Conservation (phyloP, 2,329 filamentous ascomycete species). For the Fusarium sp. region DNA sequence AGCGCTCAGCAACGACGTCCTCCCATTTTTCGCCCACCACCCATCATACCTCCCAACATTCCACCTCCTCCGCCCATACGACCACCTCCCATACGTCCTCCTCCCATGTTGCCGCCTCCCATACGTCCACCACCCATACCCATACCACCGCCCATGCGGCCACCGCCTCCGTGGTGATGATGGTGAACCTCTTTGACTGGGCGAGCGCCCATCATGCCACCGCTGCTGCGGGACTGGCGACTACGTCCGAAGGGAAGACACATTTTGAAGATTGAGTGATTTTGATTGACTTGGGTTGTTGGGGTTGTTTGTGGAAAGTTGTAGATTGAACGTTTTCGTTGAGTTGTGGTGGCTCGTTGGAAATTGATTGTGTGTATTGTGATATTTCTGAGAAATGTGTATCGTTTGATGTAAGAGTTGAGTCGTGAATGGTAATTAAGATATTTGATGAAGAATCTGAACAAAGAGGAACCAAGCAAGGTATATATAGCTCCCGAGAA, state of each 20-base stretch:
- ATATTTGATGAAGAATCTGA: background rate
- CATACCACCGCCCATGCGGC: background rate
- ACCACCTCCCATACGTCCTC: slow-evolving; percentile 16
- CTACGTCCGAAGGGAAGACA: slow-evolving; percentile 22
- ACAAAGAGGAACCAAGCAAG: background rate
- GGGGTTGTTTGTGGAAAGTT: background rate
- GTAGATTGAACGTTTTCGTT: background rate
- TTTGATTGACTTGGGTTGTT: background rate
- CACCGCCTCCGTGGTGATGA: slow-evolving; percentile 18
- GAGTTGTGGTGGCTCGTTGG: background rate
- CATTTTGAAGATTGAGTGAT: background rate
- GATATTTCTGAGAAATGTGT: background rate
- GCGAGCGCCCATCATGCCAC: slow-evolving; percentile 21
- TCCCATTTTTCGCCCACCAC: slow-evolving; percentile 16
- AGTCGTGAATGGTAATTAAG: background rate
- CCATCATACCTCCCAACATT: slow-evolving; percentile 5
- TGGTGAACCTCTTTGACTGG: slow-evolving; percentile 23
- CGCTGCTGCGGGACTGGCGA: slow-evolving; percentile 1
- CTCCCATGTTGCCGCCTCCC: slow-evolving; percentile 15
- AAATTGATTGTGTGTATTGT: background rate
- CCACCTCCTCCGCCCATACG: slow-evolving; percentile 21
- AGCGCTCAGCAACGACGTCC: slow-evolving; percentile 10
- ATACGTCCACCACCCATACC: slow-evolving; percentile 17
- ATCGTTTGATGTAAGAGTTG: background rate
- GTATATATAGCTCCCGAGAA: slow-evolving; percentile 5